Evolutionary conservation across 2,329 filamentous ascomycete species (phyloP).

Genomic region (Clonostachys chloroleuca): DNA sequence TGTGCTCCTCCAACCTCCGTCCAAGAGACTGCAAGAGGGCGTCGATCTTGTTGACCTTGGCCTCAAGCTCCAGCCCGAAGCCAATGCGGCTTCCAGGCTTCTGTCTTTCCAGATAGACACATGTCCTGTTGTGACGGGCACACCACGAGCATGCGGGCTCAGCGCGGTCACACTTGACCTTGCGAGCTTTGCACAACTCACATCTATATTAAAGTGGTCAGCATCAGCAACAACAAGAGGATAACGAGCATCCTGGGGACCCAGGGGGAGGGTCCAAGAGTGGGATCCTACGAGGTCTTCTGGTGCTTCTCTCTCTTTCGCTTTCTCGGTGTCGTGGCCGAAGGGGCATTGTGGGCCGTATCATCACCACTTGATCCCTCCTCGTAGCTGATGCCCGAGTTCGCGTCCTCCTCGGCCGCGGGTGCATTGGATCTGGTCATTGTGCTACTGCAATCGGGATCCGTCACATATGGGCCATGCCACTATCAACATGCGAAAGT

Average conservation of each 20-base stretch:
- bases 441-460: too few relatives aligned
- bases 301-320: constrained; percentile 32
- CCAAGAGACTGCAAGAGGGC: constrained; percentile 34
- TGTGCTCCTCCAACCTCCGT: constrained; percentile 35
- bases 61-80: constrained; percentile 56
- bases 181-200: constrained; percentile 38
- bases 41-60: constrained; percentile 49
- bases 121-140: constrained; percentile 59
- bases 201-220: constrained; percentile 19
- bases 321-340: constrained; percentile 21
- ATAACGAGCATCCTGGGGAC: neutral
- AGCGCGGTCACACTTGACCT: constrained; percentile 44
- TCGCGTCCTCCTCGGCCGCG: constrained; percentile 27
- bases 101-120: constrained; percentile 67
- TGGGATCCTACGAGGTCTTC: constrained; percentile 33
- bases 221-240: neutral
- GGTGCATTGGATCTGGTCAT: constrained; percentile 5
- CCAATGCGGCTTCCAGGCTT: constrained; percentile 62
- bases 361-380: constrained; percentile 21
- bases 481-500: too few relatives aligned
- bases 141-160: constrained; percentile 69
- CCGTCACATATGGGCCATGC: too few relatives aligned
- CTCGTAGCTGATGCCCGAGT: constrained; percentile 22
- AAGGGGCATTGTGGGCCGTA: constrained; percentile 15
- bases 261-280: too few relatives aligned